A percentile compares a stretch with the other conserved stretches of the same genome.
phyloP scores from a whole-genome alignment of 2,329 filamentous ascomycete genomes.

The Penicillium brevicompactum region DNA sequence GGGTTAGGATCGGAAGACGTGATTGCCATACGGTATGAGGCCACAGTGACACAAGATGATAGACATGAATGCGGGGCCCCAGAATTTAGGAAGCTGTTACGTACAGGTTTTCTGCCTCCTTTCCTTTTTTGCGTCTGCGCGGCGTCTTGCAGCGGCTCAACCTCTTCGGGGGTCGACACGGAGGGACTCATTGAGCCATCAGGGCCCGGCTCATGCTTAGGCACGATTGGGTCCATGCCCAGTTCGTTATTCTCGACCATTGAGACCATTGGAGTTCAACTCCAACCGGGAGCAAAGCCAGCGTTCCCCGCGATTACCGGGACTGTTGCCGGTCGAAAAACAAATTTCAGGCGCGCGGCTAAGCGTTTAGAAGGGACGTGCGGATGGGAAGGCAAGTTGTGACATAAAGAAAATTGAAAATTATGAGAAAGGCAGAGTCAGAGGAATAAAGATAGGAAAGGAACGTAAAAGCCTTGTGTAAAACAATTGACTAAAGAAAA shows the following conservation, averaged over 20 bases:
- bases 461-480: conserved; percentile 37
- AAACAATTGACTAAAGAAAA: conserved; percentile 45
- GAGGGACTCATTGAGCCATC: conserved; percentile 48
- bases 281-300: neutral
- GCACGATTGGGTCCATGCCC: conserved; percentile 35
- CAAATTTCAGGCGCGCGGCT: conserved; percentile 40
- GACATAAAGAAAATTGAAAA: conserved; percentile 44
- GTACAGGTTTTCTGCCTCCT: conserved; percentile 94
- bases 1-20: conserved; percentile 17
- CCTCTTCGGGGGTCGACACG: conserved; percentile 51
- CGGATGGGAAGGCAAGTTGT: conserved; percentile 31
- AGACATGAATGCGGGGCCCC: conserved; percentile 33
- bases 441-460: conserved; percentile 27
- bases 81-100: conserved; percentile 40
- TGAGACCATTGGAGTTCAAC: conserved; percentile 44
- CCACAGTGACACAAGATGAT: conserved; percentile 1
- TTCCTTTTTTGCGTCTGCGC: conserved; percentile 79
- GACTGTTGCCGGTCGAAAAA: conserved; percentile 1
- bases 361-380: conserved; percentile 43
- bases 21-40: conserved; percentile 2
- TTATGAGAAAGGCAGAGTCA: conserved; percentile 32
- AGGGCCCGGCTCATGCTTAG: conserved; percentile 19
- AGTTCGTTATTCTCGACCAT: conserved; percentile 47
- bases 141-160: conserved; percentile 44
- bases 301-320: conserved; percentile 9